Evolutionary conservation across 768 basidiomycete genomes (phyloP).

Genomic region (Boletus sp.): DNA sequence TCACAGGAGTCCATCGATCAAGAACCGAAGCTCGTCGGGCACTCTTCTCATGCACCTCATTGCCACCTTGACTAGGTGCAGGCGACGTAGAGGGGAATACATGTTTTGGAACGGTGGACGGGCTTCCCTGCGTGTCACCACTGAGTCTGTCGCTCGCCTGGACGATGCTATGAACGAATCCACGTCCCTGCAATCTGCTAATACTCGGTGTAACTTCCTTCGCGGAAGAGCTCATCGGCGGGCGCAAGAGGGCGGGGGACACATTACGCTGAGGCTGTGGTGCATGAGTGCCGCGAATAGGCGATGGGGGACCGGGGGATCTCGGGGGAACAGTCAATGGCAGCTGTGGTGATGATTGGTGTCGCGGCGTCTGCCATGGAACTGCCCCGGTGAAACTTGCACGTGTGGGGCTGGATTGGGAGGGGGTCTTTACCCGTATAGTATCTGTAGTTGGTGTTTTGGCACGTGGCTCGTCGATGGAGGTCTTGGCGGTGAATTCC

Average conservation of each 20-base stretch:
- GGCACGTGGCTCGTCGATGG: conserved; percentile 18
- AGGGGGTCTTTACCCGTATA: conserved; percentile 14
- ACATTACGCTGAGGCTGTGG: conserved; percentile 40
- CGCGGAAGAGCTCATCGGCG: conserved; percentile 35
- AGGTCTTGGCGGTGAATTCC: conserved; percentile 11
- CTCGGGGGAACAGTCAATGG: conserved; percentile 26
- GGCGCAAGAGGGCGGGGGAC: conserved; percentile 59
- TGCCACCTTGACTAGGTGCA: conserved; percentile 32
- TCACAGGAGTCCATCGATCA: conserved; percentile 63
- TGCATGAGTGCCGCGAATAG: conserved; percentile 40
- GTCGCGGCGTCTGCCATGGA: conserved; percentile 24
- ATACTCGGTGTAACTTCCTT: conserved; percentile 83
- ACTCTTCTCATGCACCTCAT: conserved; percentile 37
- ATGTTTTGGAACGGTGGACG: conserved; percentile 25
- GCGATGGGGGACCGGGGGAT: conserved; percentile 35
- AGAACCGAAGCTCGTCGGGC: conserved; percentile 50
- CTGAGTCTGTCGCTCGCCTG: conserved; percentile 60
- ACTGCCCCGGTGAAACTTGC: conserved; percentile 13
- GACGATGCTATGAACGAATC: conserved; percentile 82
- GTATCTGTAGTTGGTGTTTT: conserved; percentile 20
- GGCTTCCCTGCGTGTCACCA: conserved; percentile 29
- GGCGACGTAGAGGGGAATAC: conserved; percentile 28
- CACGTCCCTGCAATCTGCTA: conserved; percentile 77
- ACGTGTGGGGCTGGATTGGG: conserved; percentile 17
- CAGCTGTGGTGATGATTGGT: conserved; percentile 32